phyloP scores from a whole-genome alignment of 1,284 basidiomycete species.

The Ceratobasidium sp. region DNA sequence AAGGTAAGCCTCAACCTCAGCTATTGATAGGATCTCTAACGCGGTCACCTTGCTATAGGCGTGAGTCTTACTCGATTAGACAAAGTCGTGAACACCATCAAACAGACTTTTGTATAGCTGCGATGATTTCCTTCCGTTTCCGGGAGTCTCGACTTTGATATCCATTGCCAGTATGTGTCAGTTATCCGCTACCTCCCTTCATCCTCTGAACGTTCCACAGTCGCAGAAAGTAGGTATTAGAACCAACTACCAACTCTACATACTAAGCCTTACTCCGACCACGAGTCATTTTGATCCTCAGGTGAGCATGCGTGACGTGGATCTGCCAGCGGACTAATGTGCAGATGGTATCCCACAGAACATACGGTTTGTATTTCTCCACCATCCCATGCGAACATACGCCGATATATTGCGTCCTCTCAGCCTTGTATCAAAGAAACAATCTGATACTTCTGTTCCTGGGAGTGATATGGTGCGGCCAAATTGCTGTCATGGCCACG shows the following conservation, averaged over 20 bases:
- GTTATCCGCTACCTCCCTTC: neutral
- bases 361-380: constrained; percentile 8
- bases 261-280: neutral
- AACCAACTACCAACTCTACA: neutral
- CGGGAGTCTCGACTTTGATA: constrained; percentile 20
- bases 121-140: constrained; percentile 8
- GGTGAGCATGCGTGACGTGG: neutral
- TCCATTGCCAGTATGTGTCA: constrained; percentile 22
- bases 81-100: neutral
- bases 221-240: constrained; percentile 23
- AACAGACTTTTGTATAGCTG: neutral
- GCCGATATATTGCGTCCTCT: neutral
- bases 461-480: constrained; percentile 7
- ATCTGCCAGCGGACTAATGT: neutral
- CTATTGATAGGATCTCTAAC: neutral
- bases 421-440: constrained; percentile 30
- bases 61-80: neutral
- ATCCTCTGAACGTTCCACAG: neutral
- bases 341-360: neutral
- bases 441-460: neutral
- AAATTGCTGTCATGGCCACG: constrained; percentile 25
- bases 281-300: constrained; percentile 20
- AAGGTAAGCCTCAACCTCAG: neutral
- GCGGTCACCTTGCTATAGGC: neutral
- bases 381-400: neutral